Evolutionary conservation across 2,329 filamentous ascomycete species (phyloP).

Genomic region (Curvularia eragrostidis): DNA sequence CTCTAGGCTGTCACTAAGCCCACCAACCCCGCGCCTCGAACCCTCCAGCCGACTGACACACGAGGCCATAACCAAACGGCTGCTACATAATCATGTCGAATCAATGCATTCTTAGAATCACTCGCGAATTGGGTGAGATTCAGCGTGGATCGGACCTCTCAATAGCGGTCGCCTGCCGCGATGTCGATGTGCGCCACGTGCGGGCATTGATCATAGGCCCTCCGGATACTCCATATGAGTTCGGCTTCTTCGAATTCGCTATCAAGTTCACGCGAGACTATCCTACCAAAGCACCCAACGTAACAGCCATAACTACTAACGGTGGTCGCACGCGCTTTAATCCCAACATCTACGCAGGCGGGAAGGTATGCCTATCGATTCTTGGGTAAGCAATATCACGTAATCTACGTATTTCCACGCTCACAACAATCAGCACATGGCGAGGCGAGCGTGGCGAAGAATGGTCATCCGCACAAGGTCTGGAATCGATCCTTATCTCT

Average conservation of each 20-base stretch:
- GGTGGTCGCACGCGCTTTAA: conserved; percentile 89
- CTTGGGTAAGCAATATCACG: conserved; percentile 67
- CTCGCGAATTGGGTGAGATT: conserved; percentile 84
- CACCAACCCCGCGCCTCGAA: conserved; percentile 2
- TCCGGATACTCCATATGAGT: conserved; percentile 94
- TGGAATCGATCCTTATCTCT: conserved; percentile 92
- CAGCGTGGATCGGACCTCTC: conserved; percentile 85
- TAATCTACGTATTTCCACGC: not conserved
- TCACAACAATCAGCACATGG: conserved; percentile 74
- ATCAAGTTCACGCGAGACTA: conserved; percentile 86
- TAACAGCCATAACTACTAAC: conserved; percentile 82
- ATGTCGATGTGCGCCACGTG: conserved; percentile 87
- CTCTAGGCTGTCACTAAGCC: not conserved
- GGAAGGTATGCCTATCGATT: conserved; percentile 94
- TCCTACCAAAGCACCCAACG: conserved; percentile 68
- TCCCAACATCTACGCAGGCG: conserved; percentile 91
- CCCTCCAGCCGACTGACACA: not conserved
- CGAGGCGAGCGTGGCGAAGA: conserved; percentile 86
- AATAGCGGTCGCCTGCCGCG: conserved; percentile 84
- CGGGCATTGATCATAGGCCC: conserved; percentile 89
- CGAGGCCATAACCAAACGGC: conserved; percentile 9
- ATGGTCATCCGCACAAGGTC: conserved; percentile 94
- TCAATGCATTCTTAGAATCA: conserved; percentile 87
- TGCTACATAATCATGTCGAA: conserved; percentile 67
- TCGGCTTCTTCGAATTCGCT: conserved; percentile 93